A percentile compares a stretch with the other conserved stretches of the same genome.
These are phyloP conservation scores for Sarocladium oryzae DNA, from an alignment of 2,329 filamentous ascomycete species.

Conservation along the genomic window DNA sequence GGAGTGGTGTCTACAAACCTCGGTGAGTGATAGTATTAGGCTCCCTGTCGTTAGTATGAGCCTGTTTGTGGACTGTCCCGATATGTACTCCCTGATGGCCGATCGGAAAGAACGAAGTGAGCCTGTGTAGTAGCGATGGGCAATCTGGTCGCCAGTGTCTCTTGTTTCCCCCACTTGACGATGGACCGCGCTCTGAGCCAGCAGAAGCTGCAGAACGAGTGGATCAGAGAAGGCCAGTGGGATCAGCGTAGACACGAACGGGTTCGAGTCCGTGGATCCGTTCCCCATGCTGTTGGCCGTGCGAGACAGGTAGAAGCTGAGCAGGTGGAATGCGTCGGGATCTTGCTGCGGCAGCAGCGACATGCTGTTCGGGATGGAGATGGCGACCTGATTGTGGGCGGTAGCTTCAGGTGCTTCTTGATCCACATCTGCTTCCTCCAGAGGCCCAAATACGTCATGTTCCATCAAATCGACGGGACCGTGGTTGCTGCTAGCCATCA, in stretches of 20 bases:
- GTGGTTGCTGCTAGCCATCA: neutral
- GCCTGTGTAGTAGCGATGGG: slow-evolving; percentile 16
- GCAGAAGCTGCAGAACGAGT: slow-evolving; percentile 28
- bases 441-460: neutral
- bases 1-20: slow-evolving; percentile 20
- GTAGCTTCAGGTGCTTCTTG: neutral
- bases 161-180: slow-evolving; percentile 12
- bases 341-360: neutral
- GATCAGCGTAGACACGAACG: slow-evolving; percentile 30
- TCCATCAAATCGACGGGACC: neutral
- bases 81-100: slow-evolving; percentile 16
- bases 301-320: slow-evolving; percentile 29
- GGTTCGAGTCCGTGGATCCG: slow-evolving; percentile 29
- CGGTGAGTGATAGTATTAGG: slow-evolving; percentile 33
- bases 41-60: slow-evolving; percentile 29
- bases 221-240: slow-evolving; percentile 30
- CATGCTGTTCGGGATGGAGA: neutral
- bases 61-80: slow-evolving; percentile 13
- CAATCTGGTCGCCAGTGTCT: slow-evolving; percentile 11
- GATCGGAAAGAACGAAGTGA: slow-evolving; percentile 18
- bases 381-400: neutral
- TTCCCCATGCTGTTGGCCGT: slow-evolving; percentile 34
- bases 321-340: slow-evolving; percentile 23
- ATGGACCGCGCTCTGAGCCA: slow-evolving; percentile 27
- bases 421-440: neutral